These are phyloP conservation scores for Apocynum venetum DNA, from an alignment of 257 asterid genomes.

Conservation along the genomic window DNA sequence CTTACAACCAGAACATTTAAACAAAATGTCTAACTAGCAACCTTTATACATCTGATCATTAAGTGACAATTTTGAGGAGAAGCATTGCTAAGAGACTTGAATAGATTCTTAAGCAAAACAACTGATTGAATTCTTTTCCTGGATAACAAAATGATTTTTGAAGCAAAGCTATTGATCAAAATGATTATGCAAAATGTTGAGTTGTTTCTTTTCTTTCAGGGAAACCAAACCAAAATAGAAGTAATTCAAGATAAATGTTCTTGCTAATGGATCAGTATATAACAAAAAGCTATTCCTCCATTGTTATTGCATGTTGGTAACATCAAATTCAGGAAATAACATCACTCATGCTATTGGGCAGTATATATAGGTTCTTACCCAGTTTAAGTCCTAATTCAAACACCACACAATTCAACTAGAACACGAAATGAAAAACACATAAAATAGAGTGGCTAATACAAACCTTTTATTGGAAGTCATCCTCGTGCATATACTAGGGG, in stretches of 20 bases:
- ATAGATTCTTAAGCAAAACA: neutral
- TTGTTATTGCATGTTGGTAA: neutral
- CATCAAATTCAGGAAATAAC: neutral
- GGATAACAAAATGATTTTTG: neutral
- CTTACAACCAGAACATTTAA: neutral
- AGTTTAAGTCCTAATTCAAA: neutral
- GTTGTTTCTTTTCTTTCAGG: neutral
- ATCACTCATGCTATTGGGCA: neutral
- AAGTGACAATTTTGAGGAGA: neutral
- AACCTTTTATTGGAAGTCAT: neutral
- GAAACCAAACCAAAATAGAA: neutral
- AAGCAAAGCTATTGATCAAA: neutral
- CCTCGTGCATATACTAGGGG: neutral
- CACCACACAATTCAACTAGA: neutral
- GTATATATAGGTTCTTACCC: neutral
- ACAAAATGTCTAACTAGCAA: neutral
- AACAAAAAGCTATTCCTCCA: neutral
- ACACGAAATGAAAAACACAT: neutral
- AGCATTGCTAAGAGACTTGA: neutral
- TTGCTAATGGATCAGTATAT: neutral
- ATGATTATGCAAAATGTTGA: neutral
- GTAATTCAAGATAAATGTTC: neutral
- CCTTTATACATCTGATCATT: neutral
- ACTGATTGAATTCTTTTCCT: neutral
- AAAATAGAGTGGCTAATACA: neutral